These are phyloP conservation scores for Paramarasmius palmivorus DNA, from an alignment of 1,284 basidiomycete species.

Conservation along the genomic window DNA sequence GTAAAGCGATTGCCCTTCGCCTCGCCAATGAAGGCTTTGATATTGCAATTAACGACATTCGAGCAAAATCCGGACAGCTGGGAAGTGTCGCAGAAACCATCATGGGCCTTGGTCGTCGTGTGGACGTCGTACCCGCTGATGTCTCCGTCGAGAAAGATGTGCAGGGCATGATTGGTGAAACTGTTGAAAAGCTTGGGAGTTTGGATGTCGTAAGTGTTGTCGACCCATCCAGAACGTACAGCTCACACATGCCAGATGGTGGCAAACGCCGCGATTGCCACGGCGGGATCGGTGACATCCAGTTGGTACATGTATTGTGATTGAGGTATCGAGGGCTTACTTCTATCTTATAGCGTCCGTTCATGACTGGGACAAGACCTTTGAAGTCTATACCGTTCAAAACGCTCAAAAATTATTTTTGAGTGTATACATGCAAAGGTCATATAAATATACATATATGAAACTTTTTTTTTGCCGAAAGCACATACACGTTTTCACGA, in stretches of 20 bases:
- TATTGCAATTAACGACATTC: conserved; percentile 23
- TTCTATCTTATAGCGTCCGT: no score
- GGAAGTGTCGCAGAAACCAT: conserved; percentile 11
- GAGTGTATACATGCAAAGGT: no score
- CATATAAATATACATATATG: no score
- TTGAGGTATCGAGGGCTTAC: no score
- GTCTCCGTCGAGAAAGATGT: conserved; percentile 28
- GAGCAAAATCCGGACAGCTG: conserved; percentile 12
- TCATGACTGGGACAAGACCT: conserved; percentile 18
- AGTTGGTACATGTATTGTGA: no score
- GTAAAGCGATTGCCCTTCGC: conserved; percentile 40
- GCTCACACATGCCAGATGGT: conserved; percentile 20
- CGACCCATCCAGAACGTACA: neutral
- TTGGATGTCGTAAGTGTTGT: conserved; percentile 26
- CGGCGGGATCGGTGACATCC: no score
- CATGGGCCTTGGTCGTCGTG: neutral
- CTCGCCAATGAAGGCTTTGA: conserved; percentile 28
- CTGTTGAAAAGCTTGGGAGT: conserved; percentile 25
- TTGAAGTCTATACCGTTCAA: no score
- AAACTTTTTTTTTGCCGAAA: no score
- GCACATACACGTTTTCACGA: no score
- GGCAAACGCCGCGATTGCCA: conserved; percentile 24
- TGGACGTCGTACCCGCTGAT: conserved; percentile 21
- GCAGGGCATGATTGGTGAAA: conserved; percentile 20
- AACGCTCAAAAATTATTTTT: no score